A percentile compares a stretch with the other conserved stretches of the same genome.
Evolutionary conservation across 441 rosid species (phyloP).

Genomic region (Populus hybrid): DNA sequence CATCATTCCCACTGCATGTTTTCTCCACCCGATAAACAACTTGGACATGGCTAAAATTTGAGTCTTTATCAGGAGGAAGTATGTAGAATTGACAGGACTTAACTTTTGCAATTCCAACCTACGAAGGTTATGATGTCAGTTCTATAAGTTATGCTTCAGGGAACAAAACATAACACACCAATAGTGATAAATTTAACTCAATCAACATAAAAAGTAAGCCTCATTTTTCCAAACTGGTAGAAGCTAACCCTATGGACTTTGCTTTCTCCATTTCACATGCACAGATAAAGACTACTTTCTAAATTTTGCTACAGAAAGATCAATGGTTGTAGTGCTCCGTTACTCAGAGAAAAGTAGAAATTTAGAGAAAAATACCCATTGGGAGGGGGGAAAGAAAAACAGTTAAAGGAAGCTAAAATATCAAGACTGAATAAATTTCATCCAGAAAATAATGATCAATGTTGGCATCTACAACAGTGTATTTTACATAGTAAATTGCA

Average conservation of each 20-base stretch:
- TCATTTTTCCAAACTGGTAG: neutral
- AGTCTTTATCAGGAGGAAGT: slow-evolving; percentile 27
- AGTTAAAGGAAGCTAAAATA: neutral
- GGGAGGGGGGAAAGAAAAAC: too few relatives aligned
- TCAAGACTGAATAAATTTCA: neutral
- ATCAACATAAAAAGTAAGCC: neutral
- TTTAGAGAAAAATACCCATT: neutral
- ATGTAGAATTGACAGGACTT: slow-evolving; percentile 23
- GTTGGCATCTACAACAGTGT: neutral
- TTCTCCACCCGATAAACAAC: slow-evolving; percentile 23
- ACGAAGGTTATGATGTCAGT: neutral
- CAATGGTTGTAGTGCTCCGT: neutral
- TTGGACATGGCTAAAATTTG: slow-evolving; percentile 14
- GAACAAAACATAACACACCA: neutral
- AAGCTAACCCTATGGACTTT: neutral
- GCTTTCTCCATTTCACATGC: neutral
- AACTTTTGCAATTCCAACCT: slow-evolving; percentile 32
- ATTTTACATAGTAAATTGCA: neutral
- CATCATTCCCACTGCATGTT: slow-evolving; percentile 1
- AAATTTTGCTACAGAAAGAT: neutral
- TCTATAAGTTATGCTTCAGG: neutral
- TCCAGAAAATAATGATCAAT: neutral
- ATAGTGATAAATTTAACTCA: neutral
- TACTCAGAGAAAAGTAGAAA: neutral
- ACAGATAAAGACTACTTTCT: neutral